Percentiles rank a stretch among this genome's conserved stretches.
These are phyloP conservation scores for Boletus chippewaensis DNA, from an alignment of 1,284 basidiomycete genomes.

Conservation along the genomic window DNA sequence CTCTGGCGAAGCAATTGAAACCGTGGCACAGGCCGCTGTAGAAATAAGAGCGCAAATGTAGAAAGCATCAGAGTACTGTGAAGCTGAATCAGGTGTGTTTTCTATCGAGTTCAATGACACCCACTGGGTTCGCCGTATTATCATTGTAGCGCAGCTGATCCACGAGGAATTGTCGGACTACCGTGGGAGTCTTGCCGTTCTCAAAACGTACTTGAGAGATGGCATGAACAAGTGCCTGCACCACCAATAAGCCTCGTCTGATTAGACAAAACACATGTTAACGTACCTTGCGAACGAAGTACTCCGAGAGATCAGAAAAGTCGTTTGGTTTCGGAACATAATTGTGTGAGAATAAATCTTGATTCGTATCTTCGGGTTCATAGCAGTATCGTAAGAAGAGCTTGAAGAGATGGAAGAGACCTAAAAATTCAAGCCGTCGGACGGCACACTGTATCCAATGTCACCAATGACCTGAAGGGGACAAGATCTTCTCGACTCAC, in stretches of 20 bases:
- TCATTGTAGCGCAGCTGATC: constrained; percentile 92
- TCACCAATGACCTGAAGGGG: constrained; percentile 11
- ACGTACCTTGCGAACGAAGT: constrained; percentile 86
- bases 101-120: constrained; percentile 27
- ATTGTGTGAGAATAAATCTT: constrained; percentile 76
- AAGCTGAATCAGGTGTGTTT: constrained; percentile 4
- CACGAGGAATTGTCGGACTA: constrained; percentile 87
- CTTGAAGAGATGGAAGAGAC: constrained; percentile 94
- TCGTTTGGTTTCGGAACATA: constrained; percentile 92
- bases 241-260: constrained; percentile 5
- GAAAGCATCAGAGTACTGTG: constrained; percentile 83
- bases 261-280: constrained; percentile 1
- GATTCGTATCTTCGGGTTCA: constrained; percentile 69
- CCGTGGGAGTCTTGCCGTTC: constrained; percentile 78
- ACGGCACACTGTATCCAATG: constrained; percentile 62
- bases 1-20: constrained; percentile 69
- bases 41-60: constrained; percentile 88
- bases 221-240: constrained; percentile 69
- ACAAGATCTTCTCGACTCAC: constrained; percentile 44
- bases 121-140: constrained; percentile 83
- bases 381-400: constrained; percentile 93
- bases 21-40: constrained; percentile 70
- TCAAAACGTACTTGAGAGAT: constrained; percentile 83
- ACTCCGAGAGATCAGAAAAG: constrained; percentile 87
- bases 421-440: constrained; percentile 75